Percentiles rank a stretch among this genome's conserved stretches.
Conservation (phyloP, 1,284 basidiomycete species). For the Microbotryum lychnidis-dioicae region DNA sequence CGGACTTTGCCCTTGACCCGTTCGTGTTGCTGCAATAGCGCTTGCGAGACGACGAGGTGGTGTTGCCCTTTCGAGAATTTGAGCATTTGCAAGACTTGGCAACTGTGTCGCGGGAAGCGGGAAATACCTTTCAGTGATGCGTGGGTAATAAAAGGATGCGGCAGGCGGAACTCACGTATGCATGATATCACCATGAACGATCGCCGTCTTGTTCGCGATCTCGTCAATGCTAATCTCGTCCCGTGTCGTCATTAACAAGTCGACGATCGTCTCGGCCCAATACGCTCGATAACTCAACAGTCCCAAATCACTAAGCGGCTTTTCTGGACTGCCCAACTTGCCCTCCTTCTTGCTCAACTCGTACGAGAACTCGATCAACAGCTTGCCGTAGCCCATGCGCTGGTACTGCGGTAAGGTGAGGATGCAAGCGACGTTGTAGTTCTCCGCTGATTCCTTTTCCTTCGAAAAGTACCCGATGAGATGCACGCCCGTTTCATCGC, state of each 20-base stretch:
- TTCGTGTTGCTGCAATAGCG: constrained; percentile 82
- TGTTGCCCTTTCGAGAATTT: constrained; percentile 95
- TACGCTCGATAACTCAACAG: constrained; percentile 89
- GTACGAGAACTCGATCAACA: constrained; percentile 97
- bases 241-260: constrained; percentile 55
- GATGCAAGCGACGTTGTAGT: constrained; percentile 98
- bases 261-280: constrained; percentile 96
- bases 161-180: constrained; percentile 66
- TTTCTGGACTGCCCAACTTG: constrained; percentile 94
- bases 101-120: constrained; percentile 47
- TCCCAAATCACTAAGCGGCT: constrained; percentile 91
- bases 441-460: constrained; percentile 96
- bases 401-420: constrained; percentile 96
- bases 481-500: constrained; percentile 86
- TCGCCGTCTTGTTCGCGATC: constrained; percentile 91
- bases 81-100: constrained; percentile 87
- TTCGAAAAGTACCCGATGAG: constrained; percentile 98
- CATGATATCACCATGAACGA: constrained; percentile 93
- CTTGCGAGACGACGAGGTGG: constrained; percentile 84
- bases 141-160: not conserved
- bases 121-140: constrained; percentile 6
- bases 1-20: constrained; percentile 72
- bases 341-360: constrained; percentile 94
- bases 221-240: constrained; percentile 89
- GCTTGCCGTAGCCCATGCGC: constrained; percentile 86